Evolutionary conservation across 179 eudicot genomes (phyloP), one percentile per base, ranked within the genome.

Genomic region (Carnegiea gigantea): DNA sequence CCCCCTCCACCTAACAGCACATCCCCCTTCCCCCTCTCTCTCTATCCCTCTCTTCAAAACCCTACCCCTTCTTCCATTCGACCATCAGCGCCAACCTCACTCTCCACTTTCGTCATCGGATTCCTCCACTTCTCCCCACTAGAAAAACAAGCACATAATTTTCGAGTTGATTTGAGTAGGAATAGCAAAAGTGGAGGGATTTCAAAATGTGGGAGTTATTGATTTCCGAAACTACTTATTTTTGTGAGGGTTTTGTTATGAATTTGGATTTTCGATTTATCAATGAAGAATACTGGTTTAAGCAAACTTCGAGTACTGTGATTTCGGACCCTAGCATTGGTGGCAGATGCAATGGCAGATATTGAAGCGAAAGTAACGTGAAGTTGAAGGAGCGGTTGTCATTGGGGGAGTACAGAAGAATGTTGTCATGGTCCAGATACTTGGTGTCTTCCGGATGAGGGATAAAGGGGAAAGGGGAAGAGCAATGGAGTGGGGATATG

Each of bases 401-500:
- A 53, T 77, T 96, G 4, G 95, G 97, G 1, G 99, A 96, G 79
- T 96, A 94, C 85, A 88, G 84, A 60, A 81, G 97, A 51, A 97
- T 97, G 5, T 86, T 81, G 2, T 96, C 99, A 44, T 96, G 99
- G 99, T 96, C 99, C 2, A 96, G 95, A 81, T 96, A 96, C 81
- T 85, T 96, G 79, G 92, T 96, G 12, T 95, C 98, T 11, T 80
- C 90, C 1, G 99, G 98, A 6, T 97, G 92, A 4, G 97, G 88
- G 79, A 95, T 95, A 94, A 94, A 92, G 68, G 95, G 92, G 8
- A 93, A 89, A 15, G 94, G 90, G 1, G 99, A 90, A 60, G 97
- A 89, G 8, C 90, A 89, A 80, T 96, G 98, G 99, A 90, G 98
- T 77, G 99, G 98, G 4, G 99, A 96, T 67, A 93, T 96, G 98